phyloP scores from a whole-genome alignment of 2,329 filamentous ascomycete genomes.

The Thyridium curvatum region DNA sequence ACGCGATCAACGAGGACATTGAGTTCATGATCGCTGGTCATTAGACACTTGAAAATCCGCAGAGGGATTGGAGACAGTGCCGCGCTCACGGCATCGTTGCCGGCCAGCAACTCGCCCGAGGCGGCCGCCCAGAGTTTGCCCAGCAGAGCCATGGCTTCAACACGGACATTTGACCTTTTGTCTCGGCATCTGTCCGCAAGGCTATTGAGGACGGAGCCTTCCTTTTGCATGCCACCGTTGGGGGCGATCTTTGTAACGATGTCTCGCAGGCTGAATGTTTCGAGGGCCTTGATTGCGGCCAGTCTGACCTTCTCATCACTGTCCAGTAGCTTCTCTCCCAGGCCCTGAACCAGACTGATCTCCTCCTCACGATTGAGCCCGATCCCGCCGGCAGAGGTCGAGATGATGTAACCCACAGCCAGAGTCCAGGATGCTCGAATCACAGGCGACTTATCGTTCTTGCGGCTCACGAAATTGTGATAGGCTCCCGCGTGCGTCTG shows the following conservation, averaged over 20 bases:
- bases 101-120: conserved; percentile 75
- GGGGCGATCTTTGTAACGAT: conserved; percentile 76
- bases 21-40: conserved; percentile 82
- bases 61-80: conserved; percentile 79
- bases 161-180: conserved; percentile 71
- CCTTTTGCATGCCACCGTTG: conserved; percentile 66
- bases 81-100: conserved; percentile 67
- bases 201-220: conserved; percentile 72
- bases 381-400: conserved; percentile 87
- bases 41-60: conserved; percentile 80
- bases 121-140: conserved; percentile 92
- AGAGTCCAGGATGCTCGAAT: conserved; percentile 85
- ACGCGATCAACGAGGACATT: conserved; percentile 80
- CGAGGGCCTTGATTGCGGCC: conserved; percentile 80
- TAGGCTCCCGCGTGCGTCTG: conserved; percentile 76
- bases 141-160: conserved; percentile 79
- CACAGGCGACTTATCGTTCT: conserved; percentile 76
- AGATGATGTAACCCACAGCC: conserved; percentile 75
- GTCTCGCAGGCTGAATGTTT: conserved; percentile 72
- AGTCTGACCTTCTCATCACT: conserved; percentile 86
- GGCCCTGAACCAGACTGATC: conserved; percentile 61
- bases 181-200: conserved; percentile 87
- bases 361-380: conserved; percentile 83
- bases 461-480: conserved; percentile 75
- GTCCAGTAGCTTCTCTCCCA: conserved; percentile 79